phyloP scores from a whole-genome alignment of 2,329 filamentous ascomycete genomes.

The Diaporthe longicolla region DNA sequence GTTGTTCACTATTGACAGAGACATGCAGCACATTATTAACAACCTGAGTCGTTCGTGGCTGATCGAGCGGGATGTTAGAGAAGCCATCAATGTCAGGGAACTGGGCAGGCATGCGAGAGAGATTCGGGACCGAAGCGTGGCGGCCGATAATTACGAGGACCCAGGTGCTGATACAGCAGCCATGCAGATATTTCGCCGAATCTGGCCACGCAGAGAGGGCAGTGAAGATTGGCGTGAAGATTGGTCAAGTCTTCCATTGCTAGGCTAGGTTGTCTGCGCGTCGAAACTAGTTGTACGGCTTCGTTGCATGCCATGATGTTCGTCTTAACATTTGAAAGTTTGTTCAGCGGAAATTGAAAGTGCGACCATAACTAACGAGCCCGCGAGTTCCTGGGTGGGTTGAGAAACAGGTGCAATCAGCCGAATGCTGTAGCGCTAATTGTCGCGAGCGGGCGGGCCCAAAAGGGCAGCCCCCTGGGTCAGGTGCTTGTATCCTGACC shows the following conservation, averaged over 20 bases:
- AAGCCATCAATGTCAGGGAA: conserved; percentile 5
- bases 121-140: neutral
- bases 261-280: neutral
- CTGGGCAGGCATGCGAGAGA: conserved; percentile 24
- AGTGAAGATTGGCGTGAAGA: conserved; percentile 35
- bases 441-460: too few species aligned
- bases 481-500: conserved; percentile 10
- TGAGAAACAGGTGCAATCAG: neutral
- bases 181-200: neutral
- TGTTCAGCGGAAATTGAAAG: neutral
- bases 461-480: neutral
- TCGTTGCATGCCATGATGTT: neutral
- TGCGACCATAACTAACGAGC: neutral
- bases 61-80: conserved; percentile 14
- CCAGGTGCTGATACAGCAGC: neutral
- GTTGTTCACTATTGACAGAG: neutral
- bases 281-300: neutral
- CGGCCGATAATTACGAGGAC: neutral
- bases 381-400: neutral
- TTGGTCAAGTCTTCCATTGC: conserved; percentile 29
- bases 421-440: neutral
- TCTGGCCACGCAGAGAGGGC: conserved; percentile 28
- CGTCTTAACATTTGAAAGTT: neutral
- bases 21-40: neutral
- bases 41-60: conserved; percentile 36